Base-by-base conservation (phyloP, 148 eudicot species). In the Cornus controversa region DNA sequence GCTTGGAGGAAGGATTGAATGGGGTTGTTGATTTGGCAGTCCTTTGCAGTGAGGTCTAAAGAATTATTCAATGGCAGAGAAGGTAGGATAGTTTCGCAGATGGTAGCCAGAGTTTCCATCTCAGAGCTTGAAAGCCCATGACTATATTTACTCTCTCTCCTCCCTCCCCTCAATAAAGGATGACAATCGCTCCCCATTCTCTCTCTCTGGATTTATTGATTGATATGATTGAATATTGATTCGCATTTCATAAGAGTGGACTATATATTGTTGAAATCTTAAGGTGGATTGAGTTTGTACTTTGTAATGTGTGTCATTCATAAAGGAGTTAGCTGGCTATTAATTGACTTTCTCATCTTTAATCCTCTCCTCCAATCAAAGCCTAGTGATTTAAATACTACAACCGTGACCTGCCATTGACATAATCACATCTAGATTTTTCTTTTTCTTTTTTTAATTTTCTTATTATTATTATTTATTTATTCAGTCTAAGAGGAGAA, bases 1-100 rank as follows among this genome's bases (percentile, higher is more conserved):
- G 81, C 78, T 42, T 80, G 28, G 83, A 73, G 82, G 85, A 86
- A 93, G 58, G 86, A 75, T 23, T 85, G 75, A 28, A 86, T 75
- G 24, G 87, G 74, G n/a, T 80, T 47, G 24, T 77, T 68, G 47
- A 75, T 23, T 53, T 60, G 71, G 28, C 50, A 73, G 58, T 69
- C 73, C 27, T 72, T 42, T 40, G 45, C 37, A 22, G 50, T 37
- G 66, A 74, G 6, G 6, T 78, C 63, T 5, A 73, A 71, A 58
- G 84, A 79, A 70, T 84, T 71, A 31, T 31, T 31, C 2, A 45
- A 2, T 22, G 85, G 81, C 0, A 93, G 77, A 53, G 98, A 83
- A 34, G 91, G 96, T 4, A 88, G 37, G 18, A 93, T 22, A 40
- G 88, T 71, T 67, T 91, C 92, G 82, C 92, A 93, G 18, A 93